A percentile compares a stretch with the other conserved stretches of the same genome.
Conservation (phyloP, 75 land plant genomes). For the Sequoiadendron giganteum region DNA sequence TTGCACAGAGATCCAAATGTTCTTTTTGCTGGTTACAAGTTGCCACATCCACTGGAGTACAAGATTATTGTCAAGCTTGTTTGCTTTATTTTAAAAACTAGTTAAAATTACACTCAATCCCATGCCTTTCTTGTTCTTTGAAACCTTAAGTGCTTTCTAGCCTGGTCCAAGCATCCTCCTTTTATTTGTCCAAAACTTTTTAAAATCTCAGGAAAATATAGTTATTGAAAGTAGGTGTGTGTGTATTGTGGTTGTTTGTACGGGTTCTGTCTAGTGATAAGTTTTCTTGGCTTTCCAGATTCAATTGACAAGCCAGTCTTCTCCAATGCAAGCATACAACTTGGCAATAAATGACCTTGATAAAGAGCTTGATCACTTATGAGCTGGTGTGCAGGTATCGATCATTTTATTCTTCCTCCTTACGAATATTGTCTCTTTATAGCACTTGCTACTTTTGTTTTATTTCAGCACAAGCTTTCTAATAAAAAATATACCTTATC, state of each 20-base stretch:
- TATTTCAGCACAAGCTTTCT: background rate
- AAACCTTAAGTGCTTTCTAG: background rate
- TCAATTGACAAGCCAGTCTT: constrained; percentile 90
- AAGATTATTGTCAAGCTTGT: constrained; percentile 81
- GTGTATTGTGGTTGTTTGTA: background rate
- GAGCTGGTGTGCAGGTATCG: constrained; percentile 63
- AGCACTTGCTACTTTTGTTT: background rate
- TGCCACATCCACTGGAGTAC: constrained; percentile 94
- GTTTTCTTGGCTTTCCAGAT: constrained; percentile 35
- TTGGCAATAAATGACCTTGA: constrained; percentile 87
- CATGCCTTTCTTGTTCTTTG: background rate
- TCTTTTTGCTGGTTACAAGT: constrained; percentile 94
- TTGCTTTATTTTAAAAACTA: background rate
- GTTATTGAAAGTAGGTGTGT: background rate
- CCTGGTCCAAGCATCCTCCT: background rate
- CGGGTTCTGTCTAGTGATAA: background rate
- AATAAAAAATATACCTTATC: background rate
- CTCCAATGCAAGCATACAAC: constrained; percentile 93
- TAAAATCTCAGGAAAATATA: background rate
- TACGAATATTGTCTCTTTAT: background rate
- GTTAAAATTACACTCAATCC: background rate
- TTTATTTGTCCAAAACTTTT: background rate
- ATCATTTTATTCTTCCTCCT: background rate
- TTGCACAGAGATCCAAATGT: constrained; percentile 90
- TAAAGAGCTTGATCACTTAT: constrained; percentile 81